Evolutionary conservation across 1,139 yeast species (phyloP).

Genomic region (Blastobotrys aristatus): DNA sequence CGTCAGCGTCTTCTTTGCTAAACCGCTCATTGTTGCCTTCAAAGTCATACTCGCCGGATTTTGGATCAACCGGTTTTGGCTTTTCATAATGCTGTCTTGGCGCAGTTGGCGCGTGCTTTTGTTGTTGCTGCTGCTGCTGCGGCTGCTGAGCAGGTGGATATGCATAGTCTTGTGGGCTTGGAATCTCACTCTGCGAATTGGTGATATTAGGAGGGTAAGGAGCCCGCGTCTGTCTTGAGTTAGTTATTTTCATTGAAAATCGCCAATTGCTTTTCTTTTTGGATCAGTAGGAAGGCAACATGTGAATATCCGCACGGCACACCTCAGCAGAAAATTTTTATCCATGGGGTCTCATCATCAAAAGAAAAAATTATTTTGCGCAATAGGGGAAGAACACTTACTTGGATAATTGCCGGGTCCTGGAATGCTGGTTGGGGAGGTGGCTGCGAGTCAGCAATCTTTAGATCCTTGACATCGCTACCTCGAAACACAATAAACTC

Average conservation of each 20-base stretch:
- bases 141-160: conserved; percentile 17
- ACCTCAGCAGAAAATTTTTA: conserved; percentile 22
- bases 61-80: conserved; percentile 37
- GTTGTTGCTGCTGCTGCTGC: conserved; percentile 17
- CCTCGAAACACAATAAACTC: conserved; percentile 87
- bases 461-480: conserved; percentile 84
- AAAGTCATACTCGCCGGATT: conserved; percentile 54
- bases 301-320: conserved; percentile 37
- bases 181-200: conserved; percentile 28
- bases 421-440: conserved; percentile 21
- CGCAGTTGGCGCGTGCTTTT: conserved; percentile 29
- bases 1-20: conserved; percentile 24
- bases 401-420: conserved; percentile 35
- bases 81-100: conserved; percentile 29
- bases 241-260: no score
- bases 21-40: conserved; percentile 58
- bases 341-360: conserved; percentile 16
- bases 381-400: conserved; percentile 1
- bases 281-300: conserved; percentile 44
- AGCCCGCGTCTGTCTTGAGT: conserved; percentile 10
- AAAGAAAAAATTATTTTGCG: neutral
- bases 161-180: conserved; percentile 26
- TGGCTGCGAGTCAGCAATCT: conserved; percentile 59
- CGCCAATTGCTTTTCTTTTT: neutral
- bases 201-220: conserved; percentile 14